Evolutionary conservation across 1,139 yeast genomes (phyloP), one percentile per base, ranked within the genome.

Genomic region (Pichia kudriavzevii): DNA sequence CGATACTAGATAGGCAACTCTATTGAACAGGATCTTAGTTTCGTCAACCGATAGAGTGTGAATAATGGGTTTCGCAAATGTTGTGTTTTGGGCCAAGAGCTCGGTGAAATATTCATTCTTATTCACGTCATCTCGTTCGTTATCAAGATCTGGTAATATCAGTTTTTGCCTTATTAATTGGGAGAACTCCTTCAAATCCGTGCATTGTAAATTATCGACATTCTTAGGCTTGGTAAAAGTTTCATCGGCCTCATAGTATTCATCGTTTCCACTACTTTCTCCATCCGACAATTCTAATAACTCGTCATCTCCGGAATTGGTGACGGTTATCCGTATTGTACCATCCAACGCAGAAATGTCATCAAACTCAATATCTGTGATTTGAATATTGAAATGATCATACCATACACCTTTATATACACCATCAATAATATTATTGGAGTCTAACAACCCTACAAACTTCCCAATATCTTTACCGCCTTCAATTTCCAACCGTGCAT

Each of bases 31-130:
- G 12, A 41, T 41, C 22, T 50, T 46, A 20, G 61, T 38, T 25
- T 52, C 51, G 3, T 40, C 41, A 20, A 45, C 42, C 3, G 49
- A 36, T 8, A 56, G 35, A 10, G 42, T 26, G 25, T 48, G 49
- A 28, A 69, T 52, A 5, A 61, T 49, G n/a, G 58, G 52, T 46
- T 64, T 67, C 28, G 71, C 52, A 35, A 59, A 61, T 33, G 63
- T 53, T 34, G 55, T 51, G 44, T 61, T 65, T 34, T 63, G 51
- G 5, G 59, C 48, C 39, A 74, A 61, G 28, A 69, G 49, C 5
- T 52, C 42, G 10, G 61, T 28, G 29, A 34, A 58, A 23, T n/a
- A n/a, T n/a, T n/a, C n/a, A n/a, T n/a, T n/a, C n/a, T n/a, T n/a
- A n/a, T n/a, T n/a, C n/a, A 18, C 18, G 6, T 35, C 40, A 11